A percentile compares a stretch with the other conserved stretches of the same genome.
phyloP scores from a whole-genome alignment of 805 yeast genomes.

The Yarrowia hollandica region DNA sequence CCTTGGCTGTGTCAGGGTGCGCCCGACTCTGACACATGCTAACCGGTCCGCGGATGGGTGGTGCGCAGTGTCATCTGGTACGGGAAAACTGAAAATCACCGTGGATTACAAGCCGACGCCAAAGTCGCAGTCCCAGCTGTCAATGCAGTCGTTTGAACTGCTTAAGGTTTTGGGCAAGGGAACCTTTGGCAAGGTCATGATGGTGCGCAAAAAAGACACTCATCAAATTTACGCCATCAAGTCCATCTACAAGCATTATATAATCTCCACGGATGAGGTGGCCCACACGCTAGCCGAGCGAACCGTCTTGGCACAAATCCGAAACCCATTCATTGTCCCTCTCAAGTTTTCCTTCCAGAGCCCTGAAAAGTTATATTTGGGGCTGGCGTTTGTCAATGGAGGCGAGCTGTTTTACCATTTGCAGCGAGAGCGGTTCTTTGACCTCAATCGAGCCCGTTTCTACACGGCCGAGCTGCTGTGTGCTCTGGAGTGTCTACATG shows the following conservation, averaged over 20 bases:
- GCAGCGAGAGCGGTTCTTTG: conserved; percentile 86
- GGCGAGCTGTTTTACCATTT: conserved; percentile 95
- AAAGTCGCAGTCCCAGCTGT: conserved; percentile 53
- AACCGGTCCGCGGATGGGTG: conserved; percentile 31
- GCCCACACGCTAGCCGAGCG: conserved; percentile 96
- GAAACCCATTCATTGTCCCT: conserved; percentile 95
- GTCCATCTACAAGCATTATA: conserved; percentile 90
- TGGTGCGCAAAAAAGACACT: conserved; percentile 93
- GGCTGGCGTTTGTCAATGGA: conserved; percentile 90
- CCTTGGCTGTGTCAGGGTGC: conserved; percentile 67
- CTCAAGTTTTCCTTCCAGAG: conserved; percentile 93
- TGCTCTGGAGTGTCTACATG: conserved; percentile 89
- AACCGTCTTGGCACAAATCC: conserved; percentile 88
- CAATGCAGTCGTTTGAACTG: conserved; percentile 89
- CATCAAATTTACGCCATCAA: conserved; percentile 92
- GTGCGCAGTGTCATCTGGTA: conserved; percentile 37
- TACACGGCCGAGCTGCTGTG: conserved; percentile 92
- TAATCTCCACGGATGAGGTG: conserved; percentile 90
- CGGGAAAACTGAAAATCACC: conserved; percentile 49
- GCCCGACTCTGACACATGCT: conserved; percentile 37
- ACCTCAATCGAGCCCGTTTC: conserved; percentile 86
- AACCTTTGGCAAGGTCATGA: conserved; percentile 98
- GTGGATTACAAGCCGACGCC: conserved; percentile 66
- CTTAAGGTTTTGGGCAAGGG: conserved; percentile 97
- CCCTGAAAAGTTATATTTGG: conserved; percentile 89